Conservation (phyloP, 345 rosid genomes). For the Pseudoturritis turrita region DNA sequence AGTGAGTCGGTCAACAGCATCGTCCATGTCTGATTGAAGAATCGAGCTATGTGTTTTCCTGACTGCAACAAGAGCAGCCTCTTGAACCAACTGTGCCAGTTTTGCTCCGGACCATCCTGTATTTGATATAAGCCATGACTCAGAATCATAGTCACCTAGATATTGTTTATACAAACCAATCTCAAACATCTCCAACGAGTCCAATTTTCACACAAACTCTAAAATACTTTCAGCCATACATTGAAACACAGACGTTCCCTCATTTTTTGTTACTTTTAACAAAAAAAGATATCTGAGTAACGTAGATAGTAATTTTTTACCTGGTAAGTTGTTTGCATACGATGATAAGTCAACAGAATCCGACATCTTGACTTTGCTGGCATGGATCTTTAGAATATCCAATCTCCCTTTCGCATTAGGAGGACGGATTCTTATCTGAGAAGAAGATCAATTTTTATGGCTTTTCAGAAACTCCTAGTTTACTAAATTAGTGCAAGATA, state of each 20-base stretch:
- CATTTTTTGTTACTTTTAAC: no score
- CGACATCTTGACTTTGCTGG: slow-evolving; percentile 91
- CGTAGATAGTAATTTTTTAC: slow-evolving; percentile 31
- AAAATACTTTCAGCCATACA: no score
- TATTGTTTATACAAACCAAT: not conserved
- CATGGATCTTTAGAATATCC: slow-evolving; percentile 83
- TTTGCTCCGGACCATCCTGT: slow-evolving; percentile 94
- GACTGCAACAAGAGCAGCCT: slow-evolving; percentile 94
- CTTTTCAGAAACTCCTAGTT: not conserved
- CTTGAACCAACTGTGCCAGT: slow-evolving; percentile 88
- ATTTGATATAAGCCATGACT: slow-evolving; percentile 12
- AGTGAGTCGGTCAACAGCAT: slow-evolving; percentile 90
- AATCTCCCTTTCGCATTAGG: slow-evolving; percentile 88
- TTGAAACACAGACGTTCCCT: not conserved
- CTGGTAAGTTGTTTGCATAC: slow-evolving; percentile 84
- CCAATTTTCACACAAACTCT: no score
- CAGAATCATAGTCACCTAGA: not conserved
- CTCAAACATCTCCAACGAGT: no score
- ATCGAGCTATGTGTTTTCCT: slow-evolving; percentile 70
- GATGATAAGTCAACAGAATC: slow-evolving; percentile 78
- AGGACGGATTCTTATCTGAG: slow-evolving; percentile 79
- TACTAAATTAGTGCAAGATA: not conserved
- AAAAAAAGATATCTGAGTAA: not conserved
- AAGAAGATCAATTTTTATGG: not conserved
- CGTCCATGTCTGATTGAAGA: slow-evolving; percentile 79